These are phyloP conservation scores for Ophiostoma sp. DNA, from an alignment of 2,329 filamentous ascomycete species.

Conservation along the genomic window DNA sequence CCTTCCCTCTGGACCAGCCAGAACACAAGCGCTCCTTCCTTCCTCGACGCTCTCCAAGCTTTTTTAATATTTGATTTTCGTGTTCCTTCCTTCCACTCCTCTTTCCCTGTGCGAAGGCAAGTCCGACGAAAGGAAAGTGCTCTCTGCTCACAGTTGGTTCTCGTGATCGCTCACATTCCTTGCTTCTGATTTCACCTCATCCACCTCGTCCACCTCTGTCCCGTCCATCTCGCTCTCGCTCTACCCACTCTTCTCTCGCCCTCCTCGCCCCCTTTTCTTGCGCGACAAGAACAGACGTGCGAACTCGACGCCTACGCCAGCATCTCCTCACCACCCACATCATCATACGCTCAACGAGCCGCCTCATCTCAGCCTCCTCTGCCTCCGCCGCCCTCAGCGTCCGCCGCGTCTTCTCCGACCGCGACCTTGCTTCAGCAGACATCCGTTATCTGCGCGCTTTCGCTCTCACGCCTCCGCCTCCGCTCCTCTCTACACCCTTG, in stretches of 20 bases:
- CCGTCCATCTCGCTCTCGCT: slow-evolving; percentile 8
- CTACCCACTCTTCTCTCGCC: not conserved
- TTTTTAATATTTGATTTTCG: slow-evolving; percentile 14
- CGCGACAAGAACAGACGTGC: not conserved
- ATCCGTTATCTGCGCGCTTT: not conserved
- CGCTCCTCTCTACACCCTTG: not conserved
- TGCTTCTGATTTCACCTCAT: not conserved
- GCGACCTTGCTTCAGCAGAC: not conserved
- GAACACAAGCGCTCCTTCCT: slow-evolving; percentile 17
- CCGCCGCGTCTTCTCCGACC: slow-evolving; percentile 3
- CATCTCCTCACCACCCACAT: not conserved
- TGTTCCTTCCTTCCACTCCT: slow-evolving; percentile 6
- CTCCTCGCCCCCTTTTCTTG: not conserved
- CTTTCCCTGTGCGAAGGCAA: slow-evolving; percentile 12
- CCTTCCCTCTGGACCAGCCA: slow-evolving; percentile 22
- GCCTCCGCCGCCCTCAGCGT: not conserved
- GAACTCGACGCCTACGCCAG: not conserved
- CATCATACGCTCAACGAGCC: not conserved
- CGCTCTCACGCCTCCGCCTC: not conserved
- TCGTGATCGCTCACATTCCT: slow-evolving; percentile 12
- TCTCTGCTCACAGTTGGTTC: slow-evolving; percentile 3
- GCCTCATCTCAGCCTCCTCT: not conserved
- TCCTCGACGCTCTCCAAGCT: slow-evolving; percentile 19
- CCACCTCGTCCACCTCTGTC: not conserved
- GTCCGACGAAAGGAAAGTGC: slow-evolving; percentile 17